Percentiles rank a stretch among this genome's conserved stretches.
Conservation (phyloP, 169 alveolate genomes). For the Plasmodium reichenowi region DNA sequence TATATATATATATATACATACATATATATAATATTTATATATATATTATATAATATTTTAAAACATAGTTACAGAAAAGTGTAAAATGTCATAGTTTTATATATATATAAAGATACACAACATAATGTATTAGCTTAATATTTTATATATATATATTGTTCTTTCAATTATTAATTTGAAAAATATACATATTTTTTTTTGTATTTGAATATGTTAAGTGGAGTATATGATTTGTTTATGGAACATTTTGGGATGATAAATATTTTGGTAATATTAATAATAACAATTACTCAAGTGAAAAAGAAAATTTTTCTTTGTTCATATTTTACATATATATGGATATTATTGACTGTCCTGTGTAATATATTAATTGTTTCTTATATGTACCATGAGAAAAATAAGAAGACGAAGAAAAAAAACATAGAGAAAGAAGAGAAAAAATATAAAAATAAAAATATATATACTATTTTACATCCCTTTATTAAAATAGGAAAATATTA, state of each 20-base stretch:
- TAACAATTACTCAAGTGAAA: neutral
- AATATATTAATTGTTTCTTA: neutral
- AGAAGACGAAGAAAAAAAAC: neutral
- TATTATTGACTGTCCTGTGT: neutral
- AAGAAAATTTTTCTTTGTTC: neutral
- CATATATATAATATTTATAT: no score
- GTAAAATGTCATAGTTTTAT: no score
- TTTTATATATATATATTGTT: no score
- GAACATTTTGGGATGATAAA: neutral
- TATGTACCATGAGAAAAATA: neutral
- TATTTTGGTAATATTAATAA: neutral
- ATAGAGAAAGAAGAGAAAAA: neutral
- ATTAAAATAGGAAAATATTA: neutral
- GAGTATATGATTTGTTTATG: neutral
- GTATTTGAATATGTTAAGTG: neutral
- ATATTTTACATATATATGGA: conserved; percentile 1
- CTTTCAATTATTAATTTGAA: no score
- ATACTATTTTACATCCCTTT: neutral
- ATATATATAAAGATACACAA: no score
- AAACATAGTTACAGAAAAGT: no score
- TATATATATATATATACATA: no score
- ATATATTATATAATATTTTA: no score
- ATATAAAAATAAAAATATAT: no score
- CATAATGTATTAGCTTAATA: no score
- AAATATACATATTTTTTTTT: no score